Percentiles rank a stretch among this genome's conserved stretches.
Conservation (phyloP, 208 protist species). For the Sergeia podlipaevii region DNA sequence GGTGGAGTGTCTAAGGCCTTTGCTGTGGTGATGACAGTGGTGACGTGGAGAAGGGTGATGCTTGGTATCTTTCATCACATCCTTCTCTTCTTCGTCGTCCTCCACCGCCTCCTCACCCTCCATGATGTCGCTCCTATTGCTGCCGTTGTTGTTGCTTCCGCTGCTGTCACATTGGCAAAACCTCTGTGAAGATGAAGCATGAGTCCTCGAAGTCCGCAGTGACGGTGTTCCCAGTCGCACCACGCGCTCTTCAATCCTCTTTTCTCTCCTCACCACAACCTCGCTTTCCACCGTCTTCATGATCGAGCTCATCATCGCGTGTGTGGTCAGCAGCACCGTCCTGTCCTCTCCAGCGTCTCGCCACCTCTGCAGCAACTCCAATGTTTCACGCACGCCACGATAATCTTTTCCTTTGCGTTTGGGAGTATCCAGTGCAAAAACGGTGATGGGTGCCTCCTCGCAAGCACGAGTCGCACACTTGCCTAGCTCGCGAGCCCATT, state of each 20-base stretch:
- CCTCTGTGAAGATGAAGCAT: neutral
- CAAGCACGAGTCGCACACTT: neutral
- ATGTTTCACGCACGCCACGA: neutral
- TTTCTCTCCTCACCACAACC: neutral
- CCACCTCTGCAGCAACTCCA: conserved; percentile 5
- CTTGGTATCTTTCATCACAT: too few species aligned
- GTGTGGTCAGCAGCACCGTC: neutral
- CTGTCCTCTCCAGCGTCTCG: neutral
- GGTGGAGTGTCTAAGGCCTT: too few species aligned
- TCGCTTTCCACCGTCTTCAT: neutral
- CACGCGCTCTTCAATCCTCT: neutral
- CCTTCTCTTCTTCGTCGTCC: neutral
- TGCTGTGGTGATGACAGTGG: too few species aligned
- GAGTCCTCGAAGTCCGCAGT: neutral
- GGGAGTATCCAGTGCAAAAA: conserved; percentile 7
- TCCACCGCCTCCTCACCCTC: neutral
- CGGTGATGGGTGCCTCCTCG: neutral
- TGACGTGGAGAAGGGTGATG: too few species aligned
- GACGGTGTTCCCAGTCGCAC: neutral
- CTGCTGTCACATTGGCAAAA: neutral
- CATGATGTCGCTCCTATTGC: neutral
- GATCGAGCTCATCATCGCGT: neutral
- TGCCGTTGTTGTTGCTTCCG: neutral
- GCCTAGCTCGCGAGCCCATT: conserved; percentile 8
- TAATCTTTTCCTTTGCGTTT: too few species aligned